Base-by-base conservation (phyloP, 148 eudicot species). In the Cornus controversa region DNA sequence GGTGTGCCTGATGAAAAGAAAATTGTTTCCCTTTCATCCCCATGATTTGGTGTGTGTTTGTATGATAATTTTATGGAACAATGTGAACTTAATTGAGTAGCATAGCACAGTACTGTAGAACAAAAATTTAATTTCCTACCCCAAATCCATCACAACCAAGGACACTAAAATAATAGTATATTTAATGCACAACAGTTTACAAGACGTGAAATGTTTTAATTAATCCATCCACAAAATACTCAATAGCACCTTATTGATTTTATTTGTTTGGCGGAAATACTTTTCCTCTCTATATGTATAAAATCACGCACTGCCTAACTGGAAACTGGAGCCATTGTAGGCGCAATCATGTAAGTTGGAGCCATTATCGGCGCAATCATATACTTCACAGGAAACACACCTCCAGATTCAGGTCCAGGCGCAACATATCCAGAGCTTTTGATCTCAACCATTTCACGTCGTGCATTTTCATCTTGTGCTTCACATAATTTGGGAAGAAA, bases 401-500 rank as follows among this genome's bases (percentile, higher is more conserved):
- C 69, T 29, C 57, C 73, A 8, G 83, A 73, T 15, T 28, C 26
- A 0, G 87, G 89, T 9, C 80, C 82, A 0, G 82, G 85, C 77
- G 90, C 83, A 6, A 78, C 91, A 1, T 73, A 25, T 13, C 91
- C 94, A 0, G 92, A 89, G 80, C 92, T 89, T 67, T 79, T 86
- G 8, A 89, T 75, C 80, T 89, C 92, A 0, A 85, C 70, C 90
- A 91, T 75, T 75, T 54, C 89, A 25, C 92, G 81, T 4, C 92
- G 86, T 36, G 81, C 84, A n/a, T 80, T 83, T 73, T 42, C 68
- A 29, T 77, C 80, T 80, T 69, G 74, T 67, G 74, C 71, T 74
- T 82, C 84, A 45, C 95, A 91, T 53, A 91, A 45, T 75, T 85
- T 91, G 23, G 95, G 92, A 37, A 91, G 92, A 84, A 79, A 91